Percentiles rank a stretch among this genome's conserved stretches.
Evolutionary conservation across 495 filamentous ascomycete species (phyloP).

Genomic region (Polyplosphaeria fusca): DNA sequence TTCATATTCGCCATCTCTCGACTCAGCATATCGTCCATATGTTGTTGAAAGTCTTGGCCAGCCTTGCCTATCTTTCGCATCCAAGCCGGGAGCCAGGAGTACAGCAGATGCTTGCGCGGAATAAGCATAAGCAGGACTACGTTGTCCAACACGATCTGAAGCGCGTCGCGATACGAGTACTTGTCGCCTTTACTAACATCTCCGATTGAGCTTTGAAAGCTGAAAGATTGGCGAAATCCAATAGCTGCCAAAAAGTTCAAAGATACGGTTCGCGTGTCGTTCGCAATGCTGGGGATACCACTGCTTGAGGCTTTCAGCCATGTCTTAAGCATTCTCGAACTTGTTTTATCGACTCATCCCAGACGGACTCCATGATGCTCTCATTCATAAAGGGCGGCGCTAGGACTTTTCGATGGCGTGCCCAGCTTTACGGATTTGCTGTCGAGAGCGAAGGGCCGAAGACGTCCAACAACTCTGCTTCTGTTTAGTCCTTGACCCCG

Average conservation of each 20-base stretch:
- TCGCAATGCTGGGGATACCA: slow-evolving; percentile 21
- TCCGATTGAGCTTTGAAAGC: slow-evolving; percentile 28
- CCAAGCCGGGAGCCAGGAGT: background rate
- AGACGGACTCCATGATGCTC: slow-evolving; percentile 43
- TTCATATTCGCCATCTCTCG: slow-evolving; percentile 1
- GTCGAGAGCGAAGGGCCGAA: slow-evolving; percentile 33
- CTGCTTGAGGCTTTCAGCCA: slow-evolving; percentile 34
- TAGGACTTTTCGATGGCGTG: slow-evolving; percentile 44
- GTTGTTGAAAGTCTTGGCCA: slow-evolving; percentile 12
- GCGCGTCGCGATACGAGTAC: slow-evolving; percentile 27
- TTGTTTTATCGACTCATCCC: slow-evolving; percentile 44
- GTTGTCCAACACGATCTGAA: slow-evolving; percentile 18
- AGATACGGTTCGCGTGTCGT: slow-evolving; percentile 40
- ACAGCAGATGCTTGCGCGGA: slow-evolving; percentile 4
- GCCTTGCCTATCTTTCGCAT: slow-evolving; percentile 13
- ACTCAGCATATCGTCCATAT: slow-evolving; percentile 17
- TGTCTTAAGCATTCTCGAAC: slow-evolving; percentile 41
- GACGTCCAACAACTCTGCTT: slow-evolving; percentile 10
- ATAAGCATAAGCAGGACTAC: slow-evolving; percentile 20
- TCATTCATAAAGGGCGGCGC: slow-evolving; percentile 49
- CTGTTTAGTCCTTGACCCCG: too few species aligned
- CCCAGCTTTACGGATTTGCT: slow-evolving; percentile 38
- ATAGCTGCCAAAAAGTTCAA: slow-evolving; percentile 42
- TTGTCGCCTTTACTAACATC: slow-evolving; percentile 4
- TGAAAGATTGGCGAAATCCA: slow-evolving; percentile 41